Base-by-base conservation (phyloP, 306 rosid genomes). In the Gastrolobium bilobum region DNA sequence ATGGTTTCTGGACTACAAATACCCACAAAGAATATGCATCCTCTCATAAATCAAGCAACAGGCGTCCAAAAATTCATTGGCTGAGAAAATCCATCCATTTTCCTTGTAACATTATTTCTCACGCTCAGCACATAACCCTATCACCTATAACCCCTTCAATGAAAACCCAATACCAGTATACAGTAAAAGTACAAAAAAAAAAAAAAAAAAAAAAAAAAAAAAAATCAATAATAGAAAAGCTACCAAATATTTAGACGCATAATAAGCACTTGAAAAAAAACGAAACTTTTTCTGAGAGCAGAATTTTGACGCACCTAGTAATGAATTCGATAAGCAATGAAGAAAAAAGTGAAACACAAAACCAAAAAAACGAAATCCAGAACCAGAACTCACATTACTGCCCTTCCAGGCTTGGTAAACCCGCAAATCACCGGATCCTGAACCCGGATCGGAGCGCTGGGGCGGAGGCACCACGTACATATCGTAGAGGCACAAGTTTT, bases 381-480 rank as follows among this genome's bases (percentile, higher is more conserved):
- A 33, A 68, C 4, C 7, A 7, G 57, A 73, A 77, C 92, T 82
- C 52, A 95, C 99, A 93, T 95, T 95, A 84, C 96, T 95, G 54
- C 99, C 99, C 80, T 93, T 92, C 99, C 99, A 95, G 9, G 88
- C 82, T 83, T 95, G 96, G 77, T 86, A 95, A 68, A 91, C 97
- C 81, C 85, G 91, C 42, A 86, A 86, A 87, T 93, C 97, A 58
- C 68, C 69, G 84, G 97, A 89, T 94, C 93, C 93, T 73, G 93
- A 80, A 34, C 73, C 91, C 84, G 78, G 90, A 92, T 92, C 97
- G 68, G 97, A 86, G 60, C 91, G 90, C 81, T 87, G 94, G 6
- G 99, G 97, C 5, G 98, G 98, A 78, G 97, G 97, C 46, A 89
- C 95, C 83, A 94, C 99, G 83, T 94, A 91, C 99, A 94, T 94